Evolutionary conservation across 2,329 filamentous ascomycete species (phyloP), one percentile per base, ranked within the genome.

Genomic region (Dendrostoma leiphaemia): DNA sequence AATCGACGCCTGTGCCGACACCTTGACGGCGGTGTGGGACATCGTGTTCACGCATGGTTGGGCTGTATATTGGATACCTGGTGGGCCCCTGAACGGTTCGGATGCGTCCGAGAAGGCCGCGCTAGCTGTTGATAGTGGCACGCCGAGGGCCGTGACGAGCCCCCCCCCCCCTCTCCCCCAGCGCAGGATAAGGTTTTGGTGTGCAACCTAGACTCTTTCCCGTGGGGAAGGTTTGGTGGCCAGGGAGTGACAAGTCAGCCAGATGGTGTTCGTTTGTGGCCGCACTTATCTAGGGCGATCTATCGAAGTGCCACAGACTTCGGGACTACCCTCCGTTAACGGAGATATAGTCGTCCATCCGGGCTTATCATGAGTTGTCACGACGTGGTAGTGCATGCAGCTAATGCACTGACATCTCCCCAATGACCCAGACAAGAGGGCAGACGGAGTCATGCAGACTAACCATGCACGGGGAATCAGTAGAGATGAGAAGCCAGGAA

Each of bases 1-100:
- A n/a, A n/a, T n/a, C n/a, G n/a, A n/a, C n/a, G n/a, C n/a, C n/a
- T n/a, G n/a, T n/a, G n/a, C n/a, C n/a, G n/a, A n/a, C n/a, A n/a
- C n/a, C n/a, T n/a, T n/a, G 15, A 50, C 35, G 35, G 47, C 26
- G 35, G 31, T 32, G 37, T 50, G 35, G 24, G 47, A 41, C 41
- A 38, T 50, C 47, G 47, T 50, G 47, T 50, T 50, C 47, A 40
- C 29, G 47, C n/a, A 31, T 50, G 47, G 47, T 50, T 50, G 47
- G 47, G 26, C 29, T 50, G 47, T 23, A 32, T 17, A 28, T 9
- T 19, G 15, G 35, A 31, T 13, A 17, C 35, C 12, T n/a, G 12
- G 47, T 50, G 47, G 47, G 37, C 32, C 47, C 47, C 31, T n/a
- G 9, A 15, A 23, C 19, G 3, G 7, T n/a, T 28, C 26, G 47